These are phyloP conservation scores for Vigna radiata DNA, from an alignment of 306 rosid species.

Conservation along the genomic window DNA sequence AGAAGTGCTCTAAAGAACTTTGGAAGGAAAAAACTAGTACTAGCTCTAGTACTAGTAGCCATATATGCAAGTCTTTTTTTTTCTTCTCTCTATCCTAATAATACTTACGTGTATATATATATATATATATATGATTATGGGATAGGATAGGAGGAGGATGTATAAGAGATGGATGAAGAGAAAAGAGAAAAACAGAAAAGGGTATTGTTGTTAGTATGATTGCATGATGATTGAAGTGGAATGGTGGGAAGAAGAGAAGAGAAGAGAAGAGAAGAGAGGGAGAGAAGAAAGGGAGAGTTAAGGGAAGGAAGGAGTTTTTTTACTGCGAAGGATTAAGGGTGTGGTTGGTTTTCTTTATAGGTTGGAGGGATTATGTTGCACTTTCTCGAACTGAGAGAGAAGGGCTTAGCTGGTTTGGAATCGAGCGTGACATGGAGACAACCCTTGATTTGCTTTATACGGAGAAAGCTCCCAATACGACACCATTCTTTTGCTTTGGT, in stretches of 20 bases:
- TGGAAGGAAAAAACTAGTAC: slow-evolving; percentile 44
- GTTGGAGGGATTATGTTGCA: slow-evolving; percentile 74
- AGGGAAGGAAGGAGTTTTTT: slow-evolving; percentile 47
- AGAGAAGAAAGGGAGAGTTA: not conserved
- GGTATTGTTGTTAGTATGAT: slow-evolving; percentile 30
- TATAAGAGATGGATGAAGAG: slow-evolving; percentile 39
- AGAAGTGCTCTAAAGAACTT: slow-evolving; percentile 56
- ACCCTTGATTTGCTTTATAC: slow-evolving; percentile 67
- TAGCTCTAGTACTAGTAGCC: slow-evolving; percentile 36
- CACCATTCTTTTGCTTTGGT: slow-evolving; percentile 66
- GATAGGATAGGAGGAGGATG: slow-evolving; percentile 39
- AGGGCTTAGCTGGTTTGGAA: slow-evolving; percentile 61
- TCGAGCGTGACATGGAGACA: slow-evolving; percentile 71
- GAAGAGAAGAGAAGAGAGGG: not conserved
- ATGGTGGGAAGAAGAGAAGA: slow-evolving; percentile 23
- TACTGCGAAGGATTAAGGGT: slow-evolving; percentile 52
- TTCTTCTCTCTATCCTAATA: not conserved
- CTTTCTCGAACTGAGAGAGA: slow-evolving; percentile 64
- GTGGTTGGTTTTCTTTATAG: slow-evolving; percentile 83
- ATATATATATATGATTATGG: slow-evolving; percentile 31
- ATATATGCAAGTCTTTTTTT: slow-evolving; percentile 45
- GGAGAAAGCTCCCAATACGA: slow-evolving; percentile 67
- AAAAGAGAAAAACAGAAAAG: slow-evolving; percentile 33
- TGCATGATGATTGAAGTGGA: slow-evolving; percentile 52
- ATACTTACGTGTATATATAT: not conserved